Base-by-base conservation (phyloP, 192 early-diverging fungal genomes). In the Podila clonocystis region DNA sequence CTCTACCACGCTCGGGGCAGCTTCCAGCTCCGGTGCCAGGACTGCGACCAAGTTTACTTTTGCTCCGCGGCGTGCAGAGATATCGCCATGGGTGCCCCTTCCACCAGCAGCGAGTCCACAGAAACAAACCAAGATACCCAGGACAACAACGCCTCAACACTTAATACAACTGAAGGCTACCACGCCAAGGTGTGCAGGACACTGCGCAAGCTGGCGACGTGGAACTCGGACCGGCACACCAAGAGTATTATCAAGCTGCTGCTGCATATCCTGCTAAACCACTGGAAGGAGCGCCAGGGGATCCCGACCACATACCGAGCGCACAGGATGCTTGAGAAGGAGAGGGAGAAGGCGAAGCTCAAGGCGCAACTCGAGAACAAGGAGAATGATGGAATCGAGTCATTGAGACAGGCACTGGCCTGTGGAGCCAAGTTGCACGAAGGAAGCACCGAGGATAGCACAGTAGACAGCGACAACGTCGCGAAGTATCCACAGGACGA, bases 171-270 rank as follows among this genome's bases (percentile, higher is more conserved):
- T 5, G 82, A 72, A 1, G 33, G 33, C 2, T 62, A 70, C 38
- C 83, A 82, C 63, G n/a, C 28, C 31, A 58, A 72, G n/a, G 28
- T 91, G 13, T 93, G 92, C 71, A 65, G 57, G 20, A 24, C 77
- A 1, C 55, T 92, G 17, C 84, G 92, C 5, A 82, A 86, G 45
- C 74, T 93, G 7, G 91, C 91, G 0, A 91, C 91, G 0, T 73
- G 88, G 62, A 91, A 91, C 58, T 85, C 86, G 1, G 83, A 88
- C 58, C 77, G 77, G 8, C 92, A 93, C 65, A 84, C 86, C 45
- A 93, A 92, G 71, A 89, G 89, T 70, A 79, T 93, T 11, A 82
- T 89, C 58, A 92, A 92, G 52, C 57, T 92, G 33, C 45, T 91
- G 50, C 28, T 92, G 8, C 68, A 83, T 57, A 66, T 85, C n/a